Evolutionary conservation across 129 eudicot species (phyloP).

Genomic region (Saussurea involucrata): DNA sequence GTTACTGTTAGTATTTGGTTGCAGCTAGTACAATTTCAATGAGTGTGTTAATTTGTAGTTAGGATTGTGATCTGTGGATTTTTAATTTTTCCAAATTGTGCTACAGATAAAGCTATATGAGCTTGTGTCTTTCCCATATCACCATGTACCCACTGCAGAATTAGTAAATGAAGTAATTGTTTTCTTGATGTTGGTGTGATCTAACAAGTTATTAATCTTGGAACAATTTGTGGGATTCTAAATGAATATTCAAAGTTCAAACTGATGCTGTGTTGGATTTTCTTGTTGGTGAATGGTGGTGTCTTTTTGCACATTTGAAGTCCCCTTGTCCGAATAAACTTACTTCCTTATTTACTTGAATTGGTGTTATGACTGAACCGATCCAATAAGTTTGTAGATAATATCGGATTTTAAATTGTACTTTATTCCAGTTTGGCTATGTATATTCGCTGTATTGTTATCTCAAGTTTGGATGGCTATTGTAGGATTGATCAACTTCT

Average conservation of each 20-base stretch:
- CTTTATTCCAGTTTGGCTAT: neutral
- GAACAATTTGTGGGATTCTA: neutral
- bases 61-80: neutral
- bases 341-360: neutral
- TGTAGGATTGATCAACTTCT: neutral
- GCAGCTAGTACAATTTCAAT: neutral
- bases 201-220: neutral
- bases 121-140: too few species aligned
- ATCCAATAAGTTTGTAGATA: neutral
- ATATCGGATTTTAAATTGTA: neutral
- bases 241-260: neutral
- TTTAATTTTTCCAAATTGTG: neutral
- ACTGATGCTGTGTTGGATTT: neutral
- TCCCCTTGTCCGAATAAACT: neutral
- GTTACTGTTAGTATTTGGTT: neutral
- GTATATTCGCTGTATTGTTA: neutral
- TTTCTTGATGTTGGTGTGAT: neutral
- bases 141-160: neutral
- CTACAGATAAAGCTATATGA: too few species aligned
- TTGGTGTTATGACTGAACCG: neutral
- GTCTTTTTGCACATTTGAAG: conserved; percentile 2
- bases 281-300: neutral
- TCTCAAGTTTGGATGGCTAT: neutral
- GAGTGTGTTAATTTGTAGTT: neutral
- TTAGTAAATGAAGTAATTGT: neutral